phyloP scores from a whole-genome alignment of 148 eudicot genomes.

The Heliosperma pusillum region DNA sequence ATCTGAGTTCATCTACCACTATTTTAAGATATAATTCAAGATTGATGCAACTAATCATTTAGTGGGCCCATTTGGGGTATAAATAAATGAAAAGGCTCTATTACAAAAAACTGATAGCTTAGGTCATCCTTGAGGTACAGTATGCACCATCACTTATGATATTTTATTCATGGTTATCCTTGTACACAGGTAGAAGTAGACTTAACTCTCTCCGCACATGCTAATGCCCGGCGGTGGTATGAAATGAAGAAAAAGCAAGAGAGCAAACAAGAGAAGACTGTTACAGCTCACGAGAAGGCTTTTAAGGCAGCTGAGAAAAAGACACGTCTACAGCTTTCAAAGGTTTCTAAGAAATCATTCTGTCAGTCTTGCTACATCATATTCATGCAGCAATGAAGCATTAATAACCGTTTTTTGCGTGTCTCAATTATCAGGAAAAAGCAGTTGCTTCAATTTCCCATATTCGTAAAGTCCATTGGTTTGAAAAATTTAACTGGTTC shows the following conservation, averaged over 20 bases:
- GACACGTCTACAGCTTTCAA: constrained; percentile 86
- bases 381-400: not conserved
- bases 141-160: not conserved
- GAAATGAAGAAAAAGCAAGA: constrained; percentile 96
- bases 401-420: not conserved
- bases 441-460: constrained; percentile 90
- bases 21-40: not conserved
- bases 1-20: not conserved
- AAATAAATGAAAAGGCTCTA: too few relatives aligned
- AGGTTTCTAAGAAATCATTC: constrained; percentile 44
- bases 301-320: constrained; percentile 98
- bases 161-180: constrained; percentile 10
- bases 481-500: constrained; percentile 98
- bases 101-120: too few relatives aligned
- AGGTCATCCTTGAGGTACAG: not conserved
- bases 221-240: constrained; percentile 95
- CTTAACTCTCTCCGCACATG: constrained; percentile 91
- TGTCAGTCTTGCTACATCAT: not conserved
- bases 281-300: constrained; percentile 95
- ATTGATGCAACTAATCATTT: not conserved
- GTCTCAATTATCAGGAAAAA: constrained; percentile 66
- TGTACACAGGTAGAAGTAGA: constrained; percentile 83
- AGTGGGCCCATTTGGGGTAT: not conserved
- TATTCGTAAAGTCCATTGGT: constrained; percentile 99
- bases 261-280: constrained; percentile 91